Conservation (phyloP, 164 flowering plant species). For the Vitis rotundifolia region DNA sequence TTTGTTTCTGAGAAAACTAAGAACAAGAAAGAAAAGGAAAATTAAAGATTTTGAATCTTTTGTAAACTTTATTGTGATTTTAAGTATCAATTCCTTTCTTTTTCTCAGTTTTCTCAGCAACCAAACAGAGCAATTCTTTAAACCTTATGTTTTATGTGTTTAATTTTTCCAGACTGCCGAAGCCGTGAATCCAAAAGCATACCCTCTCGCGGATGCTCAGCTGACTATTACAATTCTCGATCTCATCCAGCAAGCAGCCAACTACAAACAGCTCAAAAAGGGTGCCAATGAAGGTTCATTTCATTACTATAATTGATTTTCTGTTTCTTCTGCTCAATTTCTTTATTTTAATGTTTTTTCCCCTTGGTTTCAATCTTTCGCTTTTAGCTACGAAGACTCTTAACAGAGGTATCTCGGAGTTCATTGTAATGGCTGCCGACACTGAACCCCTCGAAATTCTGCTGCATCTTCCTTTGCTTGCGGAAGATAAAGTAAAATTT, state of each 20-base stretch:
- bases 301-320: no score
- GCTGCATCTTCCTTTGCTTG: constrained; percentile 83
- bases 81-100: no score
- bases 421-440: constrained; percentile 92
- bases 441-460: constrained; percentile 88
- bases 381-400: constrained; percentile 80
- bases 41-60: no score
- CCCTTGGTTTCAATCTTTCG: neutral
- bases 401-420: constrained; percentile 89
- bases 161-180: constrained; percentile 38
- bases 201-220: constrained; percentile 64
- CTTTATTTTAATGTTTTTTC: neutral
- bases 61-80: no score
- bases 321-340: neutral
- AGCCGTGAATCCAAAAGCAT: constrained; percentile 64
- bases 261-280: constrained; percentile 71
- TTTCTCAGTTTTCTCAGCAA: no score
- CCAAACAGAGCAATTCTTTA: no score
- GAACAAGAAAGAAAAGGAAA: no score
- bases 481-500: constrained; percentile 76
- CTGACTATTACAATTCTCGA: constrained; percentile 56
- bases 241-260: constrained; percentile 65
- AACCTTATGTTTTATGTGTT: neutral
- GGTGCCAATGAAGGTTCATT: constrained; percentile 67
- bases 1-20: no score